Percentiles rank a stretch among this genome's conserved stretches.
Evolutionary conservation across 1,284 basidiomycete genomes (phyloP).

Genomic region (Pyrrhoderma lamaoense): DNA sequence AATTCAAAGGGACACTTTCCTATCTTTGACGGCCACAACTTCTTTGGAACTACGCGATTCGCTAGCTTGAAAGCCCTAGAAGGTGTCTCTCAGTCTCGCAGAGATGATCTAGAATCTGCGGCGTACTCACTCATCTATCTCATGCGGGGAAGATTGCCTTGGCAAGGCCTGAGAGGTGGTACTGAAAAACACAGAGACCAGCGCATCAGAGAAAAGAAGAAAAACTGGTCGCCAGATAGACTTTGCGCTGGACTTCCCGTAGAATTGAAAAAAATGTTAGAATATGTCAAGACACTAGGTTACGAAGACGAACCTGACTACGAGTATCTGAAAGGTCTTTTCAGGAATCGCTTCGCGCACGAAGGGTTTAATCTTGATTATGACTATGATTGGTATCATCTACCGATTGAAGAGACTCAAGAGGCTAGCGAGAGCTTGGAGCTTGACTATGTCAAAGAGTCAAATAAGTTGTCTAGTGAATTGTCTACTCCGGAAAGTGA

Average conservation of each 20-base stretch:
- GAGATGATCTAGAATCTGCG: slow-evolving; percentile 88
- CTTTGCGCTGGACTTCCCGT: slow-evolving; percentile 18
- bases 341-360: slow-evolving; percentile 2
- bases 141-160: slow-evolving; percentile 82
- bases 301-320: slow-evolving; percentile 19
- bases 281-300: slow-evolving; percentile 13
- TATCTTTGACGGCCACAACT: slow-evolving; percentile 61
- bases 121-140: slow-evolving; percentile 94
- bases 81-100: slow-evolving; percentile 80
- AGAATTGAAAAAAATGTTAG: slow-evolving; percentile 17
- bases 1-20: slow-evolving; percentile 78
- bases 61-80: slow-evolving; percentile 93
- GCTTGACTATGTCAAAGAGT: too few species aligned
- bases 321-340: slow-evolving; percentile 14
- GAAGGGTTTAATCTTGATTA: slow-evolving; percentile 8
- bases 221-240: slow-evolving; percentile 9
- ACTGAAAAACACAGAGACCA: slow-evolving; percentile 13
- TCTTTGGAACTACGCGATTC: slow-evolving; percentile 84
- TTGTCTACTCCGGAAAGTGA: too few species aligned
- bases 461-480: too few species aligned
- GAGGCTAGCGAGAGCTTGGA: too few species aligned
- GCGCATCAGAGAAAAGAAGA: slow-evolving; percentile 13
- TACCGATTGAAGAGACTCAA: not conserved
- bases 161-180: slow-evolving; percentile 38
- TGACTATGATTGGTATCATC: slow-evolving; percentile 13